Conservation (phyloP, 805 yeast species). For the Suhomyces prunicola region DNA sequence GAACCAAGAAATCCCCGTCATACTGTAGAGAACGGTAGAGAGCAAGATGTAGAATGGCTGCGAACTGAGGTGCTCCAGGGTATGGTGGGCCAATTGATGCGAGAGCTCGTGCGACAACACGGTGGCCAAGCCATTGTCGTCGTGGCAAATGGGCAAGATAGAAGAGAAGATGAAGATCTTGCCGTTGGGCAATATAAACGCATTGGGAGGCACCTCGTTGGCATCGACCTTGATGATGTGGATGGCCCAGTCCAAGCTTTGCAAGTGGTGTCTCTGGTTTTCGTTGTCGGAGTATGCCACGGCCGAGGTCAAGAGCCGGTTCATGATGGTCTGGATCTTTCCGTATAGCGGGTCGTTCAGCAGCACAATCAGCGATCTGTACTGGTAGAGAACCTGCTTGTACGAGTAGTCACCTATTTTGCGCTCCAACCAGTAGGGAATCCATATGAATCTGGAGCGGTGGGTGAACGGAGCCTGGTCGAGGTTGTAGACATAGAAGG, state of each 20-base stretch:
- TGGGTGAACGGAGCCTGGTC: conserved; percentile 82
- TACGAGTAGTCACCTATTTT: conserved; percentile 65
- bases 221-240: conserved; percentile 65
- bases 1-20: conserved; percentile 57
- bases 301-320: conserved; percentile 59
- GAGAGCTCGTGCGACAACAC: conserved; percentile 91
- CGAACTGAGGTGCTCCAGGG: conserved; percentile 75
- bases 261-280: conserved; percentile 34
- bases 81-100: conserved; percentile 90
- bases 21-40: conserved; percentile 50
- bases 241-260: conserved; percentile 65
- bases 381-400: conserved; percentile 55
- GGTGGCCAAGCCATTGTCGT: conserved; percentile 93
- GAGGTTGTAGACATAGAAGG: conserved; percentile 38
- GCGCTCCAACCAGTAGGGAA: conserved; percentile 62
- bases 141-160: conserved; percentile 70
- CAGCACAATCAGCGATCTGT: conserved; percentile 54
- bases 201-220: conserved; percentile 81
- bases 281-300: conserved; percentile 27
- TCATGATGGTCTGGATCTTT: conserved; percentile 61
- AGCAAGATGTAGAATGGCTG: conserved; percentile 66
- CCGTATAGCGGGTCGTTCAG: conserved; percentile 55
- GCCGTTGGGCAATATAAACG: conserved; percentile 94
- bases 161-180: conserved; percentile 86
- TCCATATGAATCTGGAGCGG: conserved; percentile 67